Evolutionary conservation across 2,329 filamentous ascomycete species (phyloP), one percentile per base, ranked within the genome.

Genomic region (Scedosporium dehoogii): DNA sequence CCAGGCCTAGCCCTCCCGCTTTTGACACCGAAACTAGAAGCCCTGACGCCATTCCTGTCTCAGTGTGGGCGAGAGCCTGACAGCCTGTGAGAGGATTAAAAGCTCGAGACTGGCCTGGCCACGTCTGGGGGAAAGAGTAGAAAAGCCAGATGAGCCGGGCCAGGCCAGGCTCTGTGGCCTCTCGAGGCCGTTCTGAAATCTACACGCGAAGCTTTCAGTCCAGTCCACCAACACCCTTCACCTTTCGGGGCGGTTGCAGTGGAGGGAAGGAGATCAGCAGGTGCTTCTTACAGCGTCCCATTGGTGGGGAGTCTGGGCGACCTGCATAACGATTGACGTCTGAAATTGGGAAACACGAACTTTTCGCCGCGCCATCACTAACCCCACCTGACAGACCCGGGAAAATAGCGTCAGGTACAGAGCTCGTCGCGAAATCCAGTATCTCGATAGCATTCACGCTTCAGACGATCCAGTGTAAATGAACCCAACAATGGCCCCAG

Each of bases 161-260:
- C 27, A 29, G 27, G 27, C 6, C 29, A 33, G 33, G 33, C 33
- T 38, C 33, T 12, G 10, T 14, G 33, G 33, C 10, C 33, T 10
- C 4, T 21, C 18, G 56, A 16, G n/a, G 10, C 23, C 59, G 59
- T 60, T 60, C 59, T 60, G 44, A 44, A 60, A 51, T 60, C 27
- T 60, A 60, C 59, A 60, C 59, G 59, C 25, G 59, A 29, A 60
- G 59, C 46, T 29, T 60, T 60, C 42, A 60, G 59, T 60, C 59
- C 59, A 60, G 33, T 38, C 25, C 23, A 14, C 42, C 46, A 38
- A 38, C 33, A 38, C 2, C 33, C 14, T 38, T 38, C 33, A 38
- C 25, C 25, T 46, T 51, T 60, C 29, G 16, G n/a, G 38, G 59
- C 25, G 59, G 44, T 46, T 27, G 44, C 44, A 51, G 48, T 60